These are phyloP conservation scores for Suhomyces emberorum DNA, from an alignment of 805 yeast species.

Conservation along the genomic window DNA sequence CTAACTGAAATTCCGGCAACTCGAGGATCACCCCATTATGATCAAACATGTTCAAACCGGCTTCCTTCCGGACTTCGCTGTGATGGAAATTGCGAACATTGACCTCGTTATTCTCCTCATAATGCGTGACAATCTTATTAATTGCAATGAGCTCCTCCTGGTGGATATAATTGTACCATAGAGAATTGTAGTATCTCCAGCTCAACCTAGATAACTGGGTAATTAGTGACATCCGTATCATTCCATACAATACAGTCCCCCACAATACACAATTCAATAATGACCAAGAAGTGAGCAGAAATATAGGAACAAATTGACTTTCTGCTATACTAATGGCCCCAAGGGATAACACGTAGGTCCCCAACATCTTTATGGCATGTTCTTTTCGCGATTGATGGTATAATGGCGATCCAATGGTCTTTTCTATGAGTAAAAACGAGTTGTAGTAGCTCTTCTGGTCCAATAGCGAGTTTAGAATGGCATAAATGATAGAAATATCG, in stretches of 20 bases:
- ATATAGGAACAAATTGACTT: conserved; percentile 13
- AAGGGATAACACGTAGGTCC: not conserved
- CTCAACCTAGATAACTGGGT: conserved; percentile 27
- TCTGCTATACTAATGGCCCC: conserved; percentile 16
- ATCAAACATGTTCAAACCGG: conserved; percentile 16
- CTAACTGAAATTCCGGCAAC: conserved; percentile 10
- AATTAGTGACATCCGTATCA: conserved; percentile 9
- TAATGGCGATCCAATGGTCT: conserved; percentile 15
- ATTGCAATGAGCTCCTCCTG: conserved; percentile 29
- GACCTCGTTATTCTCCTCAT: conserved; percentile 42
- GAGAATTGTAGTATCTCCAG: conserved; percentile 34
- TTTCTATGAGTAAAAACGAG: conserved; percentile 26
- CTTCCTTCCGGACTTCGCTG: conserved; percentile 21
- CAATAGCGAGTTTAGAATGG: conserved; percentile 18
- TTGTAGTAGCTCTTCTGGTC: conserved; percentile 26
- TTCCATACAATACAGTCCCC: conserved; percentile 3
- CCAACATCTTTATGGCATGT: not conserved
- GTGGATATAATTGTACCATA: conserved; percentile 25
- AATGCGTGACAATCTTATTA: conserved; percentile 35
- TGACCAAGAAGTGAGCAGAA: conserved; percentile 13
- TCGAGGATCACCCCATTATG: conserved; percentile 25
- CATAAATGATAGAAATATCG: conserved; percentile 2
- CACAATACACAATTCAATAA: conserved; percentile 4
- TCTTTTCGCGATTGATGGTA: conserved; percentile 4
- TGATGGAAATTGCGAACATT: conserved; percentile 39